phyloP scores from a whole-genome alignment of 2,329 filamentous ascomycete species.

The Claviceps pusilla region DNA sequence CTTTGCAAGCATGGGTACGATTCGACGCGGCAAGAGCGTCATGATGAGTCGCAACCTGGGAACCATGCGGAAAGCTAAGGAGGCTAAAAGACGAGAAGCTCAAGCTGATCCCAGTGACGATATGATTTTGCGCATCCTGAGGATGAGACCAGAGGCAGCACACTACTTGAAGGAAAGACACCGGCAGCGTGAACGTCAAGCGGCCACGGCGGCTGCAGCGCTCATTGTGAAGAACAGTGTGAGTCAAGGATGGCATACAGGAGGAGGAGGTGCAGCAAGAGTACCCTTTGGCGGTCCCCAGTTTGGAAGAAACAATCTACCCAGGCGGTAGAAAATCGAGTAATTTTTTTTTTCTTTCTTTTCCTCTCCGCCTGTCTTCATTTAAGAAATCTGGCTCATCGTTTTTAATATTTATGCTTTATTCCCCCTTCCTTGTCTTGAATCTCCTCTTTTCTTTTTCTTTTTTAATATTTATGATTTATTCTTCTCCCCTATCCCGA shows the following conservation, averaged over 20 bases:
- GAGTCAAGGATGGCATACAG: conserved; percentile 36
- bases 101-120: conserved; percentile 96
- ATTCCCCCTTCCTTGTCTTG: too few relatives aligned
- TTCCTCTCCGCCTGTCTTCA: not conserved
- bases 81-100: conserved; percentile 87
- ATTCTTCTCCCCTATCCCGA: not conserved
- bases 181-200: conserved; percentile 84
- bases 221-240: conserved; percentile 91
- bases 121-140: conserved; percentile 87
- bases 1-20: conserved; percentile 55
- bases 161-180: conserved; percentile 80
- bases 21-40: conserved; percentile 59
- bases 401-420: not conserved
- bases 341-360: not conserved
- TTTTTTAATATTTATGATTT: not conserved
- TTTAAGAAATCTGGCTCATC: not conserved
- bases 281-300: conserved; percentile 16
- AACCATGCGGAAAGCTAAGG: conserved; percentile 90
- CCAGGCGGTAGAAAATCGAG: conserved; percentile 24
- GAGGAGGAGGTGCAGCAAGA: conserved; percentile 11
- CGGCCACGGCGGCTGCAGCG: conserved; percentile 78
- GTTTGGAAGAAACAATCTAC: conserved; percentile 31
- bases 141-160: conserved; percentile 85
- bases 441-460: not conserved
- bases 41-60: conserved; percentile 90